Evolutionary conservation across 2,329 filamentous ascomycete species (phyloP).

Genomic region (Diaporthe caulivora): DNA sequence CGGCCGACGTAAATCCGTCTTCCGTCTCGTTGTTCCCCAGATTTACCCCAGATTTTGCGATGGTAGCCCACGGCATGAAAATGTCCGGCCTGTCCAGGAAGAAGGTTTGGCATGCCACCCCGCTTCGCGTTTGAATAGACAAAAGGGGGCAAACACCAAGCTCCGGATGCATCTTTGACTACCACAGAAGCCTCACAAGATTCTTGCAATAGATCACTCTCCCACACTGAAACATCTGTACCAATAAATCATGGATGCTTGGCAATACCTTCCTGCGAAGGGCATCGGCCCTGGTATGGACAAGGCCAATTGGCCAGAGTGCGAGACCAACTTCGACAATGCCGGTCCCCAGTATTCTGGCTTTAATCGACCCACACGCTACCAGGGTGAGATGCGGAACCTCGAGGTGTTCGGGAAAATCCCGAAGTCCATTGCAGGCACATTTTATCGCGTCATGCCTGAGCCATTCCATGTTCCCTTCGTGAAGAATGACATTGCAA

Average conservation of each 20-base stretch:
- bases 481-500: conserved; percentile 11
- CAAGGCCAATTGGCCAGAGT: background rate
- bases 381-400: background rate
- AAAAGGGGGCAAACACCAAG: background rate
- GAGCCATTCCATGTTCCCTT: conserved; percentile 3
- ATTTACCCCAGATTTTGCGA: background rate
- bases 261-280: background rate
- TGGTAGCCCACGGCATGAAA: background rate
- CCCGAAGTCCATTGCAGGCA: background rate
- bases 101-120: background rate
- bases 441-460: background rate
- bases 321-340: conserved; percentile 5
- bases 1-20: background rate
- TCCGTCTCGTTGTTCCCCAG: background rate
- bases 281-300: background rate
- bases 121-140: background rate
- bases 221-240: background rate
- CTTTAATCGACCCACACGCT: background rate
- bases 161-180: background rate
- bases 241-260: background rate
- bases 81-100: background rate
- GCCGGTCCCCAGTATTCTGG: background rate
- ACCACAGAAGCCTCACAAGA: too few relatives aligned
- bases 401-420: background rate
- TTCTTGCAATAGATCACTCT: background rate